Base-by-base conservation (phyloP, 208 protist genomes). In the Leishmania tropica region DNA sequence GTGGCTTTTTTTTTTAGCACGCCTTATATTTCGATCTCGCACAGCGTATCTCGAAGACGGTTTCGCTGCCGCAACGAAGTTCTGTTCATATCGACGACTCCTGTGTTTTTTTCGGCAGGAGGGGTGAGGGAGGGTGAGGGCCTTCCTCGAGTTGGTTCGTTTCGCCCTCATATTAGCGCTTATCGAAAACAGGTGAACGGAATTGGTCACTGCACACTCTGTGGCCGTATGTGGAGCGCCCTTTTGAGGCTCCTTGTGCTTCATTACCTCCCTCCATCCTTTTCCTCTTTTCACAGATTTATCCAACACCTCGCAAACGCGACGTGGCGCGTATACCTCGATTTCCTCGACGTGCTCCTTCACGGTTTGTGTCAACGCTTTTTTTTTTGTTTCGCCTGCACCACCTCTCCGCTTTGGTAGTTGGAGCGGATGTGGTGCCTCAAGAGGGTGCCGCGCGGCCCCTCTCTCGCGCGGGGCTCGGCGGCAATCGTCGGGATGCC, bases 381-480 rank as follows among this genome's bases (percentile, higher is more conserved):
- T 53, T 48, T 35, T 35, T 37, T 53, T 40, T 68, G 42, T 40
- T 71, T 17, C 40, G 15, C 65, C 21, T 54, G 11, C 5, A 35
- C 31, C 31, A n/a, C 31, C 67, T 81, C 19, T 51, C 37, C 48
- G 11, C 48, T 80, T 51, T 64, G 75, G 80, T 68, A 40, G 11
- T 48, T 31, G 53, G 31, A 53, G 48, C 53, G 47, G 56, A 79
- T 58, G 53, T 47, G 51, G 31, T 60, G 40, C 80, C 8, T 42
- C 53, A 35, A 62, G 10, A 42, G 5, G 35, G 35, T 60, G 31
- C 54, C 45, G 19, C 45, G 47, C 45, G 47, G 17, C 47, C 35
- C 19, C 42, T 11, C 35, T 37, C 48, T 71, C 45, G 1, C 4
- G 72, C 80, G 17, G 37, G 58, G 65, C 37, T 64, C 24, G 48